A percentile compares a stretch with the other conserved stretches of the same genome.
Conservation (phyloP, 768 basidiomycete species). For the Hysterangium stoloniferum region DNA sequence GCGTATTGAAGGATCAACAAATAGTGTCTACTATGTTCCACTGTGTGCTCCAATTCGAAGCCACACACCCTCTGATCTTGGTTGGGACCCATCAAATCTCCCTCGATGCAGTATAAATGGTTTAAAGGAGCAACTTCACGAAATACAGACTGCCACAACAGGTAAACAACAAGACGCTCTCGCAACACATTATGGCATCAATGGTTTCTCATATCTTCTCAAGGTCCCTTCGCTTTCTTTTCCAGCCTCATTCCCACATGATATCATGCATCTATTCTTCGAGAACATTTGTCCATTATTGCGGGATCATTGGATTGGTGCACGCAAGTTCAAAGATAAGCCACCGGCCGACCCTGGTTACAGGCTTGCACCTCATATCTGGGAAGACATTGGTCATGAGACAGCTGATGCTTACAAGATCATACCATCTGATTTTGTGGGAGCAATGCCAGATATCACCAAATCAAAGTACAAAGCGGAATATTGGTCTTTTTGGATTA, state of each 20-base stretch:
- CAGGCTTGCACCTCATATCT: slow-evolving; percentile 18
- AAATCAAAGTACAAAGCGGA: slow-evolving; percentile 20
- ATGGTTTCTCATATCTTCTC: background rate
- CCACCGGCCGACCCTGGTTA: background rate
- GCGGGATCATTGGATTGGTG: slow-evolving; percentile 22
- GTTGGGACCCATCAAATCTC: background rate
- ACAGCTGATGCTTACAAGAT: slow-evolving; percentile 16
- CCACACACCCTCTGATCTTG: background rate
- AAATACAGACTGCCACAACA: background rate
- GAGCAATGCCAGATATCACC: slow-evolving; percentile 8
- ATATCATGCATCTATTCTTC: slow-evolving; percentile 43
- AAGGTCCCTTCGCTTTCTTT: slow-evolving; percentile 24
- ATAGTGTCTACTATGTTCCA: background rate
- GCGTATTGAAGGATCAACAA: background rate
- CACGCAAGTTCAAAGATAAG: background rate
- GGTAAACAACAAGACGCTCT: background rate
- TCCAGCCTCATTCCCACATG: slow-evolving; percentile 32
- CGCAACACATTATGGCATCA: background rate
- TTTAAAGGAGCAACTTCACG: background rate
- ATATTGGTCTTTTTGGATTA: slow-evolving; percentile 18
- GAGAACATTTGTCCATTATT: slow-evolving; percentile 37
- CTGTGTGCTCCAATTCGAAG: background rate
- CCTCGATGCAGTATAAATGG: background rate
- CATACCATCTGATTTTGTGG: slow-evolving; percentile 23
- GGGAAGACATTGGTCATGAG: slow-evolving; percentile 34